A percentile compares a stretch with the other conserved stretches of the same genome.
phyloP scores from a whole-genome alignment of 225 moss, liverwort and hornwort species.

The Ulota crispa region DNA sequence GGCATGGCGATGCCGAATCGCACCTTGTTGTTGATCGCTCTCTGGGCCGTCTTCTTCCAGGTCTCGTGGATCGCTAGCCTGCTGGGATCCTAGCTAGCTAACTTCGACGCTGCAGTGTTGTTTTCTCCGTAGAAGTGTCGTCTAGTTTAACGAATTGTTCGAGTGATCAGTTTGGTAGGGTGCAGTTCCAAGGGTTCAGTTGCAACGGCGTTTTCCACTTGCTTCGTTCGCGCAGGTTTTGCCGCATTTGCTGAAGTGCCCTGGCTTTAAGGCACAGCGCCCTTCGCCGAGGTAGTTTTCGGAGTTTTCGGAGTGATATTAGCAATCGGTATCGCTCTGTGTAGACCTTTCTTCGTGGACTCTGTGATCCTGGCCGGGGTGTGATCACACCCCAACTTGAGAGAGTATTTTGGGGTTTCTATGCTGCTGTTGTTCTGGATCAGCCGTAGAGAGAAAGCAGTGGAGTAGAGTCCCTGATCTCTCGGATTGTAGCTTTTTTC shows the following conservation, averaged over 20 bases:
- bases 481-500: not conserved
- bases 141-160: not conserved
- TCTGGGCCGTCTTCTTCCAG: not conserved
- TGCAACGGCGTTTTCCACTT: not conserved
- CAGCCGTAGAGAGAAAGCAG: not conserved
- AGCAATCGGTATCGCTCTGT: not conserved
- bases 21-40: not conserved
- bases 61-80: slow-evolving; percentile 21
- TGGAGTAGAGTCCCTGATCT: not conserved
- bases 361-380: not conserved
- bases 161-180: not conserved
- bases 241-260: not conserved
- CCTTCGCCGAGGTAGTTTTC: not conserved
- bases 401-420: not conserved
- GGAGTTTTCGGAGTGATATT: not conserved
- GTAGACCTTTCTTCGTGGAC: not conserved
- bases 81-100: slow-evolving; percentile 4
- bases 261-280: not conserved
- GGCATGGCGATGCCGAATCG: slow-evolving; percentile 1
- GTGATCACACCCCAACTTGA: not conserved
- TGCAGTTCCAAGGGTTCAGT: not conserved
- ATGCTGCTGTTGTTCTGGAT: not conserved
- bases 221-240: slow-evolving; percentile 2
- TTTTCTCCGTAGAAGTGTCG: not conserved
- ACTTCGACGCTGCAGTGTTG: too few relatives aligned